Evolutionary conservation across 2,329 filamentous ascomycete species (phyloP).

Genomic region (Ceratocystis variospora): DNA sequence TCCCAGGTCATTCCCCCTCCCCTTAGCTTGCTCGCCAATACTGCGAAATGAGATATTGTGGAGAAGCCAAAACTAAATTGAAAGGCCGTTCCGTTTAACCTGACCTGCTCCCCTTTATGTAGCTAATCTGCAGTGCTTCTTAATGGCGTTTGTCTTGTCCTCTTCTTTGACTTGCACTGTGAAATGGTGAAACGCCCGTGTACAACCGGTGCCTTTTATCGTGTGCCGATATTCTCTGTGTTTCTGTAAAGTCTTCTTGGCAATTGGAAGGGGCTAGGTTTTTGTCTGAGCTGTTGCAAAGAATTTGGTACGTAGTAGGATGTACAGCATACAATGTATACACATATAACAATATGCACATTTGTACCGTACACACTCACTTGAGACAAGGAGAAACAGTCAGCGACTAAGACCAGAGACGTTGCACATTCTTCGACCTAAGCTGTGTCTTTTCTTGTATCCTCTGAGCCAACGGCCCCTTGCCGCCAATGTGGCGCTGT

Average conservation of each 20-base stretch:
- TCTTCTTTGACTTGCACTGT: background rate
- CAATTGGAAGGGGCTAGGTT: too few species aligned
- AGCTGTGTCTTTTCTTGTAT: background rate
- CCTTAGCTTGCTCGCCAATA: background rate
- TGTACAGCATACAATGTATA: background rate
- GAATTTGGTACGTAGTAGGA: background rate
- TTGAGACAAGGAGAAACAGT: background rate
- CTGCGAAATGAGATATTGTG: conserved; percentile 5
- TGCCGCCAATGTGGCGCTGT: background rate
- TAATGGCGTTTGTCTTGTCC: too few species aligned
- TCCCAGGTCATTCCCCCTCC: background rate
- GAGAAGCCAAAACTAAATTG: background rate
- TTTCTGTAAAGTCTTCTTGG: too few species aligned
- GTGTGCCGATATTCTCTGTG: background rate
- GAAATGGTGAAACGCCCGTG: background rate
- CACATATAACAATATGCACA: background rate
- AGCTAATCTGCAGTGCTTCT: background rate
- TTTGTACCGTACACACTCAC: too few species aligned
- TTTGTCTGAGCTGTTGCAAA: background rate
- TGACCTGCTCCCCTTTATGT: background rate
- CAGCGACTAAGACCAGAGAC: too few species aligned
- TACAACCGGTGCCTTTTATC: background rate
- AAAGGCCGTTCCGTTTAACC: too few species aligned
- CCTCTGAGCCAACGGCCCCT: background rate
- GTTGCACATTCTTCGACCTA: background rate